A percentile compares a stretch with the other conserved stretches of the same genome.
Evolutionary conservation across 2,329 filamentous ascomycete genomes (phyloP).

Genomic region (Fusarium phyllophilum): DNA sequence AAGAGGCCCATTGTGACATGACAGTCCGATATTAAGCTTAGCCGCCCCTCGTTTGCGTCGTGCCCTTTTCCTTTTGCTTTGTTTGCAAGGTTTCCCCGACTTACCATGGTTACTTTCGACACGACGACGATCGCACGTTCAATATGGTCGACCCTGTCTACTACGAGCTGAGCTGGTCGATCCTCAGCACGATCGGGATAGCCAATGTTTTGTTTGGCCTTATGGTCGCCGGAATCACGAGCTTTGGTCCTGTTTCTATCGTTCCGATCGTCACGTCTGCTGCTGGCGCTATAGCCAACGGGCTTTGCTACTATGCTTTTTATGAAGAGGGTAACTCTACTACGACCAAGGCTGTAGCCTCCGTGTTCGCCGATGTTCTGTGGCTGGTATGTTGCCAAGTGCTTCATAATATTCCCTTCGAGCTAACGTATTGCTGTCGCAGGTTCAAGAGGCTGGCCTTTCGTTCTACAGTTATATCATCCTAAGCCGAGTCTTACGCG

Average conservation of each 20-base stretch:
- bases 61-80: background rate
- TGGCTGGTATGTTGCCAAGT: constrained; percentile 50
- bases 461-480: constrained; percentile 64
- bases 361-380: constrained; percentile 51
- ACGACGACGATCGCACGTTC: background rate
- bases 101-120: constrained; percentile 2
- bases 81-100: background rate
- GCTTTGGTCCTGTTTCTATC: constrained; percentile 50
- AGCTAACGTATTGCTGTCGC: background rate
- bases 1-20: background rate
- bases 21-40: constrained; percentile 7
- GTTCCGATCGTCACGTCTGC: constrained; percentile 54
- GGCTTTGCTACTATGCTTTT: constrained; percentile 56
- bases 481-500: constrained; percentile 60
- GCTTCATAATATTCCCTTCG: rapidly evolving
- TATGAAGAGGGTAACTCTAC: constrained; percentile 44
- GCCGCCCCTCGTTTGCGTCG: background rate
- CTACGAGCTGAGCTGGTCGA: constrained; percentile 57
- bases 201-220: constrained; percentile 52
- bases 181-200: constrained; percentile 57
- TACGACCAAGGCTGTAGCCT: constrained; percentile 48
- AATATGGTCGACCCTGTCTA: constrained; percentile 43
- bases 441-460: constrained; percentile 57
- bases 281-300: constrained; percentile 54
- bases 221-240: constrained; percentile 53